Percentiles rank a stretch among this genome's conserved stretches.
These are phyloP conservation scores for Sordaria brevicollis DNA, from an alignment of 495 filamentous ascomycete genomes.

Conservation along the genomic window DNA sequence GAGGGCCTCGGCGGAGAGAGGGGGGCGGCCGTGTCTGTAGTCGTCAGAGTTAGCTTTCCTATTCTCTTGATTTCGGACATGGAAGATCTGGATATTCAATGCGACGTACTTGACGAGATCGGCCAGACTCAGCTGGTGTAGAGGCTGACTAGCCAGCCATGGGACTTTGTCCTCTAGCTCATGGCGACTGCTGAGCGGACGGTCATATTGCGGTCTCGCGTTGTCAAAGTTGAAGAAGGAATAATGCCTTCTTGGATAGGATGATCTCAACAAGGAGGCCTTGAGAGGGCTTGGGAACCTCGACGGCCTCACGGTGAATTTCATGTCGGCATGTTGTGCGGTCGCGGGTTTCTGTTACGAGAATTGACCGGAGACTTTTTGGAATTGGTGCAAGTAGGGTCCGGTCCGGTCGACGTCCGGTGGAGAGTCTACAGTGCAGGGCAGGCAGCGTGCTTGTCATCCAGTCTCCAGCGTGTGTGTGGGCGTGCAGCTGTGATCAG, in stretches of 20 bases:
- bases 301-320: constrained; percentile 24
- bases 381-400: background rate
- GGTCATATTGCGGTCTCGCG: background rate
- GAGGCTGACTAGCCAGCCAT: constrained; percentile 61
- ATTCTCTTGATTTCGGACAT: background rate
- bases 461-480: background rate
- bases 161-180: constrained; percentile 59
- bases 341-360: background rate
- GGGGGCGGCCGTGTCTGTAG: constrained; percentile 85
- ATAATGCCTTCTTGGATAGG: background rate
- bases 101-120: constrained; percentile 90
- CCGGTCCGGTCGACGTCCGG: background rate
- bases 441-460: background rate
- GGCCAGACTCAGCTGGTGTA: constrained; percentile 73
- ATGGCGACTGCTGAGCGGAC: background rate
- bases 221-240: background rate
- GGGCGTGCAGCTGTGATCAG: background rate
- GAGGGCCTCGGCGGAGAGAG: constrained; percentile 67
- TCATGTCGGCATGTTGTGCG: constrained; percentile 37
- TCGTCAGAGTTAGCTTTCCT: background rate
- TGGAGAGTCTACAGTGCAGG: too few relatives aligned
- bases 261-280: constrained; percentile 7
- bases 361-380: background rate
- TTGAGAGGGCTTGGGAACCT: constrained; percentile 23
- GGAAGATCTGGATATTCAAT: too few relatives aligned